Base-by-base conservation (phyloP, 2,329 filamentous ascomycete species). In the Penicillium sp. region DNA sequence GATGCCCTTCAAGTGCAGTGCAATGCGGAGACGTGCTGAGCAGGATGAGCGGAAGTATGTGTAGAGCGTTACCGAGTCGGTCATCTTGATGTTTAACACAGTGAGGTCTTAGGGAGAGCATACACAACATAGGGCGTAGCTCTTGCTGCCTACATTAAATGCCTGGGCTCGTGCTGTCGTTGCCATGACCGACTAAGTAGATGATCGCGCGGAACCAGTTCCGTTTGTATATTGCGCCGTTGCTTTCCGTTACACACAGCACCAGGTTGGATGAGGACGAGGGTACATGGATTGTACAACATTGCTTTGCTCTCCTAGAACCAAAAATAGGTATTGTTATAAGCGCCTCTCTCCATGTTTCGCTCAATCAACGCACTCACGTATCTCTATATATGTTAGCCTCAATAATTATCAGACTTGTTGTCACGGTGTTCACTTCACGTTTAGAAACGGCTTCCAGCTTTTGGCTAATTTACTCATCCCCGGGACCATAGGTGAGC, bases 21-120 rank as follows among this genome's bases (percentile, higher is more conserved):
- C 79, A 51, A 84, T 84, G 40, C 81, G 80, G 4, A 86, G 69
- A 10, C 82, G 78, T 0, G 78, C 81, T 1, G 81, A 79, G 68
- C 81, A 85, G 13, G 81, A 83, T 42, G 82, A 85, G 54, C 80
- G 75, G 67, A 79, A 83, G 69, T 83, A 84, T 52, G 75, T 78
- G 70, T 84, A 77, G 8, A 85, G 75, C 2, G 63, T 67, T 41
- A 67, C 49, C 52, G 51, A 54, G 31, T 54, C 49, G 44, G 57
- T 15, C 56, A 61, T 67, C 50, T 46, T 58, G 46, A 13, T 39
- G 28, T 15, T 42, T 31, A 20, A 43, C 9, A 10, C 2, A 4
- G 23, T n/a, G 23, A 40, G 24, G 20, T n/a, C 6, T 7, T 38
- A 15, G 23, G 1, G 8, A 15, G 20, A 38, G 8, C 5, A 4